A percentile compares a stretch with the other conserved stretches of the same genome.
These are phyloP conservation scores for Wallacemonas sp. DNA, from an alignment of 208 protist genomes.

Conservation along the genomic window DNA sequence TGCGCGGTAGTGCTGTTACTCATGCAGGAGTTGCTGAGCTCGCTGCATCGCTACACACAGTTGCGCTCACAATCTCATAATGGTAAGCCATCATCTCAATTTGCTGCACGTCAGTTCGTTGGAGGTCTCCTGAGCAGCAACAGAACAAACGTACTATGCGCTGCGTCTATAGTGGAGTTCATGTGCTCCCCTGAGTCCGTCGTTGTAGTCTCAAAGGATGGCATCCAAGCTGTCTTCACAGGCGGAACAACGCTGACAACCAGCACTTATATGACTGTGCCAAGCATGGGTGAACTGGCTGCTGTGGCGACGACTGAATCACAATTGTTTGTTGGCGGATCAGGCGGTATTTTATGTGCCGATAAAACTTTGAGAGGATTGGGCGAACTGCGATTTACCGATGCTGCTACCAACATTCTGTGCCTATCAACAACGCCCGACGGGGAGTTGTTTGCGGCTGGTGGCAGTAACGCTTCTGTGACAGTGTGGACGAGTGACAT, in stretches of 20 bases:
- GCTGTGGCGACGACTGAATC: slow-evolving; percentile 40
- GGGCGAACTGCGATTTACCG: slow-evolving; percentile 13
- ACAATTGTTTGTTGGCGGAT: slow-evolving; percentile 10
- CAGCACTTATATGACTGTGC: slow-evolving; percentile 24
- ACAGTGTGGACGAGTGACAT: slow-evolving; percentile 69
- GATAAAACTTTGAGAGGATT: slow-evolving; percentile 18
- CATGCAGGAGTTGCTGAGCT: slow-evolving; percentile 72
- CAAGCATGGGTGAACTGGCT: slow-evolving; percentile 51
- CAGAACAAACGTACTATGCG: slow-evolving; percentile 48
- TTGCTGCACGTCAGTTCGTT: slow-evolving; percentile 49
- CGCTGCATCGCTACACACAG: slow-evolving; percentile 59
- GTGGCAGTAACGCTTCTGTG: slow-evolving; percentile 50
- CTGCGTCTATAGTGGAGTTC: slow-evolving; percentile 46
- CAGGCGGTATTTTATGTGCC: slow-evolving; percentile 9
- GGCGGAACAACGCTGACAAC: slow-evolving; percentile 38
- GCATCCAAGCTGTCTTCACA: slow-evolving; percentile 42
- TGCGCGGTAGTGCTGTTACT: not conserved
- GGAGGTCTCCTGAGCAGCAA: slow-evolving; percentile 36
- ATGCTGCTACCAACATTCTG: slow-evolving; percentile 42
- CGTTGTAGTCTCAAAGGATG: slow-evolving; percentile 60
- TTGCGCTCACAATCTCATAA: slow-evolving; percentile 19
- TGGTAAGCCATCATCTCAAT: slow-evolving; percentile 34
- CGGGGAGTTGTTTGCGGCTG: slow-evolving; percentile 59
- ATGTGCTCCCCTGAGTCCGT: slow-evolving; percentile 65
- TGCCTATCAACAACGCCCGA: slow-evolving; percentile 68